Evolutionary conservation across 352 stramenopile species (phyloP), one percentile per base, ranked within the genome.

Genomic region (Peronospora farinosa): DNA sequence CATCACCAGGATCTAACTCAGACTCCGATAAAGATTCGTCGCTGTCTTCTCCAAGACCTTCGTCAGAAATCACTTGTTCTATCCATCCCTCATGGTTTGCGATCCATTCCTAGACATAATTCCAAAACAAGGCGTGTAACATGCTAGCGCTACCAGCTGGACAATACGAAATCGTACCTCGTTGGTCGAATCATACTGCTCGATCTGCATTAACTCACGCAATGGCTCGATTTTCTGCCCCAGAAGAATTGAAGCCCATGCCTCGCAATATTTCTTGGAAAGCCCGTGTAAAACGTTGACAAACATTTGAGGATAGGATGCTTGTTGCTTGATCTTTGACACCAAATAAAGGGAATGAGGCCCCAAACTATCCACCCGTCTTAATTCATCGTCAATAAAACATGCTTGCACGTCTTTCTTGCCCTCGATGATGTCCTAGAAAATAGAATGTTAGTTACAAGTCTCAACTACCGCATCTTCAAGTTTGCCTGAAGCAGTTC

Each of bases 141-240:
- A 41, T 16, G 7, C 17, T 40, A 8, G 35, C 25, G 2, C 12
- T 39, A 19, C 23, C 11, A 17, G 42, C 12, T 17, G 1, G n/a
- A 40, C 30, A 31, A 25, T 30, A 44, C 8, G 4, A 40, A 2
- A 21, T 16, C 45, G 10, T 65, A 92, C 81, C 76, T 92, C 74
- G 23, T 92, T 92, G 8, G 74, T 86, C 5, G 69, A 64, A 45
- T 71, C 55, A 50, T 89, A 92, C 43, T 81, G 71, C 49, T 92
- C 78, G 10, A 78, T 72, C 17, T 72, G 60, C 17, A 89, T 61
- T 30, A 84, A 54, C 32, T 80, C 71, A 5, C 69, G 68, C 31
- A 92, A 58, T 8, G 78, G 77, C 9, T 75, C 57, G 44, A 92
- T 88, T 42, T 88, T 85, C 36, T 80, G 55, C 13, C 69, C 27